Evolutionary conservation across 75 land plant species (phyloP), one percentile per base, ranked within the genome.

Genomic region (Cunninghamia lanceolata): DNA sequence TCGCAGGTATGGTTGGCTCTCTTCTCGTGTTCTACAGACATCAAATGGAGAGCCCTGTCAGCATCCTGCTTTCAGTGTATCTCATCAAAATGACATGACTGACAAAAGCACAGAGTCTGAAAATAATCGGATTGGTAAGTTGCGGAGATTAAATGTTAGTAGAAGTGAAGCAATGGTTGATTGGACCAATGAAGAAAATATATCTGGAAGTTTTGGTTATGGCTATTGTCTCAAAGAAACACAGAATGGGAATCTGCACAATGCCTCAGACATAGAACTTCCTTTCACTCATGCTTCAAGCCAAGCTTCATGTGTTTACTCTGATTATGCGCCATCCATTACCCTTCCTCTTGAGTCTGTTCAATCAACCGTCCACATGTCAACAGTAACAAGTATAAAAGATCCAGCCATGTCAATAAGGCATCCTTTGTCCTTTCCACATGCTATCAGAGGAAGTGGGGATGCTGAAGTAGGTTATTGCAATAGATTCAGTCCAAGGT

Each of bases 1-100:
- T 90, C 82, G 40, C 84, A 93, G 95, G 89, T 94, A 94, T 88
- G 92, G 90, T 17, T 94, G 95, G 95, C 36, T 89, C 47, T 84
- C 87, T 32, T 21, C 71, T 25, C 66, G 74, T 52, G 85, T 82
- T 35, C 28, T 56, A 25, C 87, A 63, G 74, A 39, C 45, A 46
- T 53, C 87, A 82, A 42, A 63, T 46, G 78, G 43, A 53, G 63
- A 85, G n/a, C 34, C 86, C 39, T 50, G 63, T 86, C 85, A 80
- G 86, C 76, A 71, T 30, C 79, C 81, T 77, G 50, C 86, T 45
- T 85, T 42, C 21, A 43, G 52, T 40, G 14, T 43, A 80, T 80
- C 45, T 45, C 68, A 63, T 63, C 14, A 45, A 80, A 45, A 7
- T n/a, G 32, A 80, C 32, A n/a, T 80, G 47, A 39, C 50, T 80